Percentiles rank a stretch among this genome's conserved stretches.
Evolutionary conservation across 1,284 basidiomycete species (phyloP).

Genomic region (Ceraceosorus guamensis): DNA sequence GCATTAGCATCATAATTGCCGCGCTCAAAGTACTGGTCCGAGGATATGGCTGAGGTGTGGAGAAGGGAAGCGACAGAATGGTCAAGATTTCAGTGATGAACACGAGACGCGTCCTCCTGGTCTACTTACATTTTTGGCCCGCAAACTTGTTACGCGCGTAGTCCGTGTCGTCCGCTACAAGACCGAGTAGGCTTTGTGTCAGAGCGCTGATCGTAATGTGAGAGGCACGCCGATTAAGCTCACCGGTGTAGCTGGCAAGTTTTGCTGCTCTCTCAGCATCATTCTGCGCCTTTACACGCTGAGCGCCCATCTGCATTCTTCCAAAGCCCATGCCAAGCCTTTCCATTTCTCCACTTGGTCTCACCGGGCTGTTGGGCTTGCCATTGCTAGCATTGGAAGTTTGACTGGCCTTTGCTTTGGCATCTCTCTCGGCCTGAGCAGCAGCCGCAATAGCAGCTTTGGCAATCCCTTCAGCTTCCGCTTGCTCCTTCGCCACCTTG

Average conservation of each 20-base stretch:
- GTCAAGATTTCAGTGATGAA: background rate
- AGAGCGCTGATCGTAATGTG: too few species aligned
- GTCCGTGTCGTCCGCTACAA: slow-evolving; percentile 55
- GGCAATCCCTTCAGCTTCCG: slow-evolving; percentile 31
- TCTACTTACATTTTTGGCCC: slow-evolving; percentile 62
- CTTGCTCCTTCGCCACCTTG: slow-evolving; percentile 20
- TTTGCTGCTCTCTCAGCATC: slow-evolving; percentile 4
- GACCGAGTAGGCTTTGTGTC: background rate
- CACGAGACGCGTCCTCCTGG: background rate
- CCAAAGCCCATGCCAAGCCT: slow-evolving; percentile 72
- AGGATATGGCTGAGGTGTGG: slow-evolving; percentile 58
- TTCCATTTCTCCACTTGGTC: slow-evolving; percentile 56
- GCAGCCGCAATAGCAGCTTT: slow-evolving; percentile 30
- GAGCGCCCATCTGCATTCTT: slow-evolving; percentile 64
- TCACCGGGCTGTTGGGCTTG: background rate
- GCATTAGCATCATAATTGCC: slow-evolving; percentile 74
- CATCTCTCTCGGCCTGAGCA: slow-evolving; percentile 14
- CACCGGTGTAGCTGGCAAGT: too few species aligned
- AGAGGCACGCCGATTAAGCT: too few species aligned
- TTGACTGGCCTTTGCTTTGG: slow-evolving; percentile 2
- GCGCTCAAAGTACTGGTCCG: slow-evolving; percentile 94
- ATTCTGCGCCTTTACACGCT: slow-evolving; percentile 19
- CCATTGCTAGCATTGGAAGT: slow-evolving; percentile 1
- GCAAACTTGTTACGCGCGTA: slow-evolving; percentile 87
- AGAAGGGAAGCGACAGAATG: background rate